Conservation (phyloP, 345 rosid genomes). For the Salix suchowensis region DNA sequence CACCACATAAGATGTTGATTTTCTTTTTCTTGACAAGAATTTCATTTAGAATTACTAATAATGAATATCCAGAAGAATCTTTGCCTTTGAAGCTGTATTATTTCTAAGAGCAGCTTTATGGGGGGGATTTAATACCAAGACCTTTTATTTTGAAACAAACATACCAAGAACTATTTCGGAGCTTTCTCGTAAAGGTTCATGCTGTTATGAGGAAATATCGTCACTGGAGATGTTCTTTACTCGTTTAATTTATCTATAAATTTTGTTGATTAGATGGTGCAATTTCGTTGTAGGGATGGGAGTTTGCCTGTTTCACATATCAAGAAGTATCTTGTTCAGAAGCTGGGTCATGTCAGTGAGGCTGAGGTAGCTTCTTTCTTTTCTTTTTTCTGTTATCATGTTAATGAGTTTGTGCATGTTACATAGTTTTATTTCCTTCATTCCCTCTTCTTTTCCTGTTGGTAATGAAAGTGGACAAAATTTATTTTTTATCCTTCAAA, state of each 20-base stretch:
- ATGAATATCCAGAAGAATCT: background rate
- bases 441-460: background rate
- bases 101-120: no score
- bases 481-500: background rate
- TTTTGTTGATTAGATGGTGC: background rate
- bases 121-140: no score
- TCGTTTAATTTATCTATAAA: no score
- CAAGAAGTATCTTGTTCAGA: slow-evolving; percentile 34
- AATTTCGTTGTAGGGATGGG: slow-evolving; percentile 31
- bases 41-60: background rate
- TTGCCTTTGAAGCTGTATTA: background rate
- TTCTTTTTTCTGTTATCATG: background rate
- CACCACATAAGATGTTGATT: background rate
- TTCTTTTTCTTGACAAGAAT: background rate
- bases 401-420: background rate
- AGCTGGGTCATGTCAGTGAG: slow-evolving; percentile 38
- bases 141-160: background rate
- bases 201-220: no score
- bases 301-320: slow-evolving; percentile 34
- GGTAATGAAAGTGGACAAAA: background rate
- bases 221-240: no score
- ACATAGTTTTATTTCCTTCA: background rate
- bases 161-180: no score
- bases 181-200: background rate
- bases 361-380: slow-evolving; percentile 33